Evolutionary conservation across 805 yeast genomes (phyloP).

Genomic region (Lachancea cidri): DNA sequence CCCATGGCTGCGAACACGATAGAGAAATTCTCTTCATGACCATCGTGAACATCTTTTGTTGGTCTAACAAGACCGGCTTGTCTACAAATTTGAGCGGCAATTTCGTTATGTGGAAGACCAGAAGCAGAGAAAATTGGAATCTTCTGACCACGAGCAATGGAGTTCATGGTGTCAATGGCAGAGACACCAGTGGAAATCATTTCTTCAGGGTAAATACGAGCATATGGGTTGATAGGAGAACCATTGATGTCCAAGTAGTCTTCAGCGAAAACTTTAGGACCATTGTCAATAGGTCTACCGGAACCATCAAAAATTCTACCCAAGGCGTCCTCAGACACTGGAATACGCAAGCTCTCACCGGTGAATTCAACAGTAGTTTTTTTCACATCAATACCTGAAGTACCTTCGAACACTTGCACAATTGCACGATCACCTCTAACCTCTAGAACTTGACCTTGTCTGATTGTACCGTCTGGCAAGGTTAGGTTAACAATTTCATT

Average conservation of each 20-base stretch:
- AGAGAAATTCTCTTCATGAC: conserved; percentile 98
- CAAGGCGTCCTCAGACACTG: conserved; percentile 94
- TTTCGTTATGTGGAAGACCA: conserved; percentile 98
- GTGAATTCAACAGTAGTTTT: conserved; percentile 97
- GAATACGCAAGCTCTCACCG: conserved; percentile 86
- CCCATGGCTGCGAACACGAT: conserved; percentile 99
- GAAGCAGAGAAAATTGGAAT: conserved; percentile 99
- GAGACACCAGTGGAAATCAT: conserved; percentile 99
- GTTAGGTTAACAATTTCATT: conserved; percentile 97
- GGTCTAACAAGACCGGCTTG: conserved; percentile 99
- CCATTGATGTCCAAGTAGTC: conserved; percentile 98
- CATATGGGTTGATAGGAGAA: conserved; percentile 96
- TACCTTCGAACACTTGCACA: conserved; percentile 99
- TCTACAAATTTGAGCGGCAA: conserved; percentile 99
- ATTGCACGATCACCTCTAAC: conserved; percentile 96
- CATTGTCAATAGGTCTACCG: conserved; percentile 96
- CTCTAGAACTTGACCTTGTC: conserved; percentile 98
- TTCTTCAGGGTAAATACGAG: conserved; percentile 99
- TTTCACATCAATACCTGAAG: conserved; percentile 97
- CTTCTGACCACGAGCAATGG: conserved; percentile 99
- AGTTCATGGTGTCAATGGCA: conserved; percentile 98
- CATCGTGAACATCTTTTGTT: conserved; percentile 98
- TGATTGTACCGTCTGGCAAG: conserved; percentile 86
- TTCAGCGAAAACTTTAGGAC: conserved; percentile 97
- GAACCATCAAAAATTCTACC: conserved; percentile 99